These are phyloP conservation scores for Daucus carota DNA, from an alignment of 129 eudicot species.

Conservation along the genomic window DNA sequence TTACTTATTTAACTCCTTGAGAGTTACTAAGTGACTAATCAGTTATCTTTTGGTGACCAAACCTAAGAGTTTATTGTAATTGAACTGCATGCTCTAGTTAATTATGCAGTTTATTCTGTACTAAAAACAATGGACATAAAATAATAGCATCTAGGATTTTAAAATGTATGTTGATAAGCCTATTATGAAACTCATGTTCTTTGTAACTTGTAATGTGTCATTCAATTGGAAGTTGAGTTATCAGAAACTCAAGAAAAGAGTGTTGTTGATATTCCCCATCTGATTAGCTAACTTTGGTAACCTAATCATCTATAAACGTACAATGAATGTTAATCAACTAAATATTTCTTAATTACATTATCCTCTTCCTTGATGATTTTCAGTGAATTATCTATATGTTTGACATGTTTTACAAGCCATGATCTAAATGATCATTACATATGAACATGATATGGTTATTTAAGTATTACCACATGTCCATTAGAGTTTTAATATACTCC, in stretches of 20 bases:
- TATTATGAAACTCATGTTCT: background rate
- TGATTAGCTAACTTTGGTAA: background rate
- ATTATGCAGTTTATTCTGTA: background rate
- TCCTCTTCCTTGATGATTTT: background rate
- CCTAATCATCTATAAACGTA: no score
- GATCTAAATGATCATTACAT: no score
- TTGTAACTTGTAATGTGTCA: background rate
- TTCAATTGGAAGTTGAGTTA: background rate
- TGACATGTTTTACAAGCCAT: background rate
- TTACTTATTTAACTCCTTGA: background rate
- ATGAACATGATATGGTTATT: no score
- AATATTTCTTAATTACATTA: background rate
- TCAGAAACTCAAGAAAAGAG: background rate
- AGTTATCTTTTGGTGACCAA: no score
- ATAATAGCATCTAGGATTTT: background rate
- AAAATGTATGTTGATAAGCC: background rate
- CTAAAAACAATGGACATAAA: background rate
- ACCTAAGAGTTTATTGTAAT: background rate
- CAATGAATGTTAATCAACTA: background rate
- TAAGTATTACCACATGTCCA: background rate
- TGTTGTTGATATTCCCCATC: background rate
- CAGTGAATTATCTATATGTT: background rate
- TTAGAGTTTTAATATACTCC: no score
- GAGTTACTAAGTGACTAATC: background rate
- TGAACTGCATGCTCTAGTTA: background rate